phyloP scores from a whole-genome alignment of 768 basidiomycete species.

The Calvatia gigantea region DNA sequence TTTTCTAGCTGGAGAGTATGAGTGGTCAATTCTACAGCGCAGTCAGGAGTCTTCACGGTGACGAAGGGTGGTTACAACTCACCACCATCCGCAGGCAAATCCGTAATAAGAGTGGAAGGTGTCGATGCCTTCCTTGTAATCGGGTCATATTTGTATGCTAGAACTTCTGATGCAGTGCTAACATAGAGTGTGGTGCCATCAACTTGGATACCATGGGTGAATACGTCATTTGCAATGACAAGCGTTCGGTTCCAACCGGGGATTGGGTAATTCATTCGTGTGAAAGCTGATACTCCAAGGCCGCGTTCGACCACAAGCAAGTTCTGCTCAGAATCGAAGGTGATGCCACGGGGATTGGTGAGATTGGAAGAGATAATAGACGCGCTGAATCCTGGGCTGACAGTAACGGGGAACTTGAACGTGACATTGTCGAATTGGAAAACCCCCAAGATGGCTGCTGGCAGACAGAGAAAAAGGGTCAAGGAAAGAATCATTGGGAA shows the following conservation, averaged over 20 bases:
- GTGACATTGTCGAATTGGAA: constrained; percentile 29
- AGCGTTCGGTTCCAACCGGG: constrained; percentile 35
- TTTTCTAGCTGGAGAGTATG: constrained; percentile 35
- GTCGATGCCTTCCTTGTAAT: constrained; percentile 22
- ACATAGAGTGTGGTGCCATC: constrained; percentile 32
- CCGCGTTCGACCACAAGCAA: constrained; percentile 42
- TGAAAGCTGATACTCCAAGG: constrained; percentile 38
- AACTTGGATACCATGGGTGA: constrained; percentile 42
- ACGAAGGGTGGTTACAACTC: constrained; percentile 21
- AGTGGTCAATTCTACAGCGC: constrained; percentile 33
- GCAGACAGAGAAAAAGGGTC: neutral
- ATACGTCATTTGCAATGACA: constrained; percentile 29
- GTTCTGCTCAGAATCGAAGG: constrained; percentile 34
- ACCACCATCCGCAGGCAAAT: constrained; percentile 40
- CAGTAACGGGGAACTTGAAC: constrained; percentile 32
- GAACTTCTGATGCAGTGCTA: constrained; percentile 32
- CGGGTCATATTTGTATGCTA: constrained; percentile 34
- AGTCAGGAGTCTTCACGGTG: neutral
- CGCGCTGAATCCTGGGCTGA: constrained; percentile 31
- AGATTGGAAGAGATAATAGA: constrained; percentile 37
- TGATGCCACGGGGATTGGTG: constrained; percentile 38
- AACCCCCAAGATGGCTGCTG: neutral
- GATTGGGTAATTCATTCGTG: constrained; percentile 17
- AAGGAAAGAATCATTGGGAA: neutral
- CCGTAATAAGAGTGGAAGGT: constrained; percentile 24